A percentile compares a stretch with the other conserved stretches of the same genome.
Evolutionary conservation across 768 basidiomycete species (phyloP).

Genomic region (Lactifluus rugatus): DNA sequence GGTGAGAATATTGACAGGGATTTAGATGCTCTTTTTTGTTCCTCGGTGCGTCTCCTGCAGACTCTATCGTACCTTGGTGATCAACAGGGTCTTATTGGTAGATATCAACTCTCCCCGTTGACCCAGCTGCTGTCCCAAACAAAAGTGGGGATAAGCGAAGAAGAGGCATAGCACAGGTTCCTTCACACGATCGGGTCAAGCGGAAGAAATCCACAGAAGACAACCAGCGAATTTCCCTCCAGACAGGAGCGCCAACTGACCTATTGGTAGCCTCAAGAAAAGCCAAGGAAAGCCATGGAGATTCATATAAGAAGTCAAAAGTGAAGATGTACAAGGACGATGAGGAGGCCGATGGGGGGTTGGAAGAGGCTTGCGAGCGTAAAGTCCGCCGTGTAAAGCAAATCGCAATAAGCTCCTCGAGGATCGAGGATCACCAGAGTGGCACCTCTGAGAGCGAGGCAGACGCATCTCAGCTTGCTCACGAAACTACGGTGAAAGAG

Average conservation of each 20-base stretch:
- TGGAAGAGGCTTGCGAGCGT: constrained; percentile 29
- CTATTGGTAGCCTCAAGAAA: constrained; percentile 17
- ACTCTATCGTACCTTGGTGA: not conserved
- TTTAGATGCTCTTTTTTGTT: constrained; percentile 52
- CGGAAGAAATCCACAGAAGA: constrained; percentile 15
- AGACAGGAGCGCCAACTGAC: not conserved
- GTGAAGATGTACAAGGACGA: constrained; percentile 22
- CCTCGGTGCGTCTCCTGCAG: constrained; percentile 33
- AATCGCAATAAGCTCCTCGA: constrained; percentile 15
- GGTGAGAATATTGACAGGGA: constrained; percentile 39
- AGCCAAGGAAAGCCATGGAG: constrained; percentile 21
- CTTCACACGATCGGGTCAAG: constrained; percentile 8
- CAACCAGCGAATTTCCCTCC: constrained; percentile 12
- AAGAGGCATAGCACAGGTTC: not conserved
- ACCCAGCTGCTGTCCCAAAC: constrained; percentile 12
- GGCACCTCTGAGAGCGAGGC: constrained; percentile 29
- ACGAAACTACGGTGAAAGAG: constrained; percentile 43
- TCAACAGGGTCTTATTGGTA: not conserved
- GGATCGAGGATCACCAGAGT: constrained; percentile 16
- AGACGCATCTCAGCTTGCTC: constrained; percentile 39
- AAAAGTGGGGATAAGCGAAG: not conserved
- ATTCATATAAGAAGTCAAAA: constrained; percentile 10
- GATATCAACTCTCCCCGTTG: constrained; percentile 1
- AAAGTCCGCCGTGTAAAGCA: constrained; percentile 1
- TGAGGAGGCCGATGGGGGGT: constrained; percentile 25